phyloP scores from a whole-genome alignment of 2,329 filamentous ascomycete species.

The Ilyonectria robusta region DNA sequence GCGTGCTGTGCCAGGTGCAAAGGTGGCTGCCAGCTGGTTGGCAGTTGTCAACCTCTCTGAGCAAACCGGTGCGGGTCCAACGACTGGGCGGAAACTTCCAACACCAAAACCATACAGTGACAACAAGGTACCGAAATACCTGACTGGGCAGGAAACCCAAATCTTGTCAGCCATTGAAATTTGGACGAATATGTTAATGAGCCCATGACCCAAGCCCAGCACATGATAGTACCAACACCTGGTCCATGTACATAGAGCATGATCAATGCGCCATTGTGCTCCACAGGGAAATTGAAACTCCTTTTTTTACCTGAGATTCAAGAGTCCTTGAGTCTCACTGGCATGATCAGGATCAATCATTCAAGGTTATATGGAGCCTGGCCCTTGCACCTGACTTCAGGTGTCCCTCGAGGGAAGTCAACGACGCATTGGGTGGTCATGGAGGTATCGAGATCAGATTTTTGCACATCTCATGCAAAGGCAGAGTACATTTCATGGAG shows the following conservation, averaged over 20 bases:
- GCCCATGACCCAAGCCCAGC: neutral
- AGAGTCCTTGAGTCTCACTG: neutral
- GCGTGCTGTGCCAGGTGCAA: neutral
- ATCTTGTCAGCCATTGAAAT: neutral
- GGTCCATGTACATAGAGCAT: neutral
- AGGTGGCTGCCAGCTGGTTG: constrained; percentile 27
- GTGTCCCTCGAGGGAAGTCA: neutral
- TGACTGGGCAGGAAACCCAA: neutral
- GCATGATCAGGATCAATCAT: neutral
- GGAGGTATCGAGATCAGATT: neutral
- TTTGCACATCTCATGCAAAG: no score
- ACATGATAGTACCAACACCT: neutral
- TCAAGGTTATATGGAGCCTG: neutral
- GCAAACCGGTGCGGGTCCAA: neutral
- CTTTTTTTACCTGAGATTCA: neutral
- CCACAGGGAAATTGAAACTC: no score
- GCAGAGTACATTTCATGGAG: neutral
- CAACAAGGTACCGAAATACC: no score
- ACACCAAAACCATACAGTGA: neutral
- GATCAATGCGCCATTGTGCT: neutral
- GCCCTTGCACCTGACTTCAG: neutral
- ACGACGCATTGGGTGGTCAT: neutral
- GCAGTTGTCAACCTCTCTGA: constrained; percentile 16
- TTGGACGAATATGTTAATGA: neutral
- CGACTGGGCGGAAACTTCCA: neutral